Conservation (phyloP, 306 rosid species). For the Casuarina equisetifolia region DNA sequence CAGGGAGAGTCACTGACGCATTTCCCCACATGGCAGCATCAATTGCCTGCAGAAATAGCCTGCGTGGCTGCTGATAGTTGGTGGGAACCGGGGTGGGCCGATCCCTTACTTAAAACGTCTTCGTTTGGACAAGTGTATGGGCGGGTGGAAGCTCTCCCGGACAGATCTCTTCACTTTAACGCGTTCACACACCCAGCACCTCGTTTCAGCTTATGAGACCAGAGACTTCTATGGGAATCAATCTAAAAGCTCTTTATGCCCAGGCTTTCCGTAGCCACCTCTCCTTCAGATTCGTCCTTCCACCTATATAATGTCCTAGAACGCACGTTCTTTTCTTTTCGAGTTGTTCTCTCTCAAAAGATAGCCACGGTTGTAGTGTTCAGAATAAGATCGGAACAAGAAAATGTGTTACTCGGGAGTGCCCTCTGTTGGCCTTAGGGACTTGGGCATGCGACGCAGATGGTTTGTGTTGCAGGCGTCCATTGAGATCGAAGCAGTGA, state of each 20-base stretch:
- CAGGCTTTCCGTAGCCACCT: slow-evolving; percentile 33
- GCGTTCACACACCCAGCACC: neutral
- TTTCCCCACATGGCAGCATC: slow-evolving; percentile 28
- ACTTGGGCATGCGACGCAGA: slow-evolving; percentile 26
- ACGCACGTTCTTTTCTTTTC: slow-evolving; percentile 43
- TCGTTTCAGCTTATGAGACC: slow-evolving; percentile 11
- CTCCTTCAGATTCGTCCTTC: slow-evolving; percentile 39
- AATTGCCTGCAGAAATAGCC: slow-evolving; percentile 21
- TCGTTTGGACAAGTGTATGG: slow-evolving; percentile 22
- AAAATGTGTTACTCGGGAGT: slow-evolving; percentile 60
- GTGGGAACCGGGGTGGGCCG: slow-evolving; percentile 17
- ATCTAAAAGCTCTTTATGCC: slow-evolving; percentile 35
- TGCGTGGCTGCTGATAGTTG: slow-evolving; percentile 21
- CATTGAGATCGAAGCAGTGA: slow-evolving; percentile 14
- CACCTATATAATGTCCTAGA: slow-evolving; percentile 18
- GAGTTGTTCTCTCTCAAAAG: slow-evolving; percentile 8
- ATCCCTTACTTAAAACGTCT: neutral
- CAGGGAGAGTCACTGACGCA: neutral
- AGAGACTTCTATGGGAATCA: slow-evolving; percentile 37
- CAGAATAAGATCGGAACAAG: neutral
- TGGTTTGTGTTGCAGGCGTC: slow-evolving; percentile 32
- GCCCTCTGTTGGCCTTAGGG: slow-evolving; percentile 35
- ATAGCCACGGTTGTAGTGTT: neutral
- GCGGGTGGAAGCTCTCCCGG: slow-evolving; percentile 17
- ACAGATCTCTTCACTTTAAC: neutral